Conservation (phyloP, 2,329 filamentous ascomycete genomes). For the Grosmannia huntii region DNA sequence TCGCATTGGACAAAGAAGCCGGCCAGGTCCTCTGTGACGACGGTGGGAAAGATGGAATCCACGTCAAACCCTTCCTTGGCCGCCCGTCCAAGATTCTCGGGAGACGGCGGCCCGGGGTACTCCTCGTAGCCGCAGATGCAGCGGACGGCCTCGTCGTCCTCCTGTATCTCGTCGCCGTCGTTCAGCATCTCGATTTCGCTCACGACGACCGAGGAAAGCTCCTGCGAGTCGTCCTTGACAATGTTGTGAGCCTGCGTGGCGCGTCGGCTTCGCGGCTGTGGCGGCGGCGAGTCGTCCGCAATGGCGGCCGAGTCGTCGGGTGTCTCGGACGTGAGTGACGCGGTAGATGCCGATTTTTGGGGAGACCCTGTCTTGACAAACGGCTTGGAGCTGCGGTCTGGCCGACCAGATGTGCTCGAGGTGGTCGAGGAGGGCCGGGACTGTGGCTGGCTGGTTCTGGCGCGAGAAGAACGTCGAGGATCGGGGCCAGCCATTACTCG, state of each 20-base stretch:
- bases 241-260: constrained; percentile 15
- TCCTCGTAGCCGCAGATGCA: constrained; percentile 93
- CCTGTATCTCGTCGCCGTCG: constrained; percentile 59
- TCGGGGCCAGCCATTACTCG: constrained; percentile 48
- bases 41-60: constrained; percentile 44
- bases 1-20: constrained; percentile 98
- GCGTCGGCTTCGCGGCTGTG: constrained; percentile 50
- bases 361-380: constrained; percentile 61
- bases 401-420: constrained; percentile 60
- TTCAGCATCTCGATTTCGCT: constrained; percentile 41
- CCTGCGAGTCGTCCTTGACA: constrained; percentile 38
- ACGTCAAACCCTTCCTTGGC: constrained; percentile 44
- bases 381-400: constrained; percentile 60
- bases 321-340: constrained; percentile 57
- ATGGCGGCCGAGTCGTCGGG: constrained; percentile 44
- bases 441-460: constrained; percentile 64
- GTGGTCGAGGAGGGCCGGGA: constrained; percentile 68
- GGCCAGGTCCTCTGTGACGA: constrained; percentile 72
- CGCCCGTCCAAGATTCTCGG: constrained; percentile 37
- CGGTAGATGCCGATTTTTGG: constrained; percentile 61
- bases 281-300: constrained; percentile 54
- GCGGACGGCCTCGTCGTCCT: constrained; percentile 87
- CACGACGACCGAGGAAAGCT: constrained; percentile 25
- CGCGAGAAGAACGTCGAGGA: constrained; percentile 83
- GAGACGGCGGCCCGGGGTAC: constrained; percentile 70